These are phyloP conservation scores for Annulohypoxylon nitens DNA, from an alignment of 495 filamentous ascomycete genomes.

Conservation along the genomic window DNA sequence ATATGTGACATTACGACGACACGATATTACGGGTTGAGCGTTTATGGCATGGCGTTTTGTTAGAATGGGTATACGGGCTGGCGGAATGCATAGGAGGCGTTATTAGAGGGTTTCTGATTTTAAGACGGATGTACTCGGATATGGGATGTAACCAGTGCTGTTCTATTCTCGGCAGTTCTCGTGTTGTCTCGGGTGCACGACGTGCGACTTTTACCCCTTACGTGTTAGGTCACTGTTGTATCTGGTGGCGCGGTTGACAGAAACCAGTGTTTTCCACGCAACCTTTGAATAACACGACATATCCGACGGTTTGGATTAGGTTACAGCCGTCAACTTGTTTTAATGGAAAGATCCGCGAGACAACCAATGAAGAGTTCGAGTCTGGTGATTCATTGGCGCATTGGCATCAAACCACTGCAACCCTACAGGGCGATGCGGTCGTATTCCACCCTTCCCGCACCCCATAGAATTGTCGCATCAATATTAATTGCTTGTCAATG, in stretches of 20 bases:
- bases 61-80: constrained; percentile 26
- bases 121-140: neutral
- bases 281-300: neutral
- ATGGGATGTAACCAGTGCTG: constrained; percentile 19
- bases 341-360: constrained; percentile 7
- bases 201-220: constrained; percentile 27
- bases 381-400: constrained; percentile 14
- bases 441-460: neutral
- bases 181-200: constrained; percentile 11
- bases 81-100: constrained; percentile 23
- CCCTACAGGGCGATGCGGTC: constrained; percentile 3
- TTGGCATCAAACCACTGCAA: neutral
- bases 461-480: neutral
- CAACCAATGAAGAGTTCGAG: constrained; percentile 10
- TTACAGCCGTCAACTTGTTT: constrained; percentile 25
- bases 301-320: constrained; percentile 31
- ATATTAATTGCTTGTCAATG: constrained; percentile 7
- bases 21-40: constrained; percentile 30
- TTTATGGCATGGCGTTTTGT: constrained; percentile 21
- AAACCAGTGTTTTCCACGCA: neutral
- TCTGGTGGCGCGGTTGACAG: constrained; percentile 5
- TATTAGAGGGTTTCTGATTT: constrained; percentile 14
- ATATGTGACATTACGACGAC: constrained; percentile 25
- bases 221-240: constrained; percentile 16
- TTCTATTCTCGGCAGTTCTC: constrained; percentile 28